phyloP scores from a whole-genome alignment of 176 grass and related monocot species.

The Musa itinerans region DNA sequence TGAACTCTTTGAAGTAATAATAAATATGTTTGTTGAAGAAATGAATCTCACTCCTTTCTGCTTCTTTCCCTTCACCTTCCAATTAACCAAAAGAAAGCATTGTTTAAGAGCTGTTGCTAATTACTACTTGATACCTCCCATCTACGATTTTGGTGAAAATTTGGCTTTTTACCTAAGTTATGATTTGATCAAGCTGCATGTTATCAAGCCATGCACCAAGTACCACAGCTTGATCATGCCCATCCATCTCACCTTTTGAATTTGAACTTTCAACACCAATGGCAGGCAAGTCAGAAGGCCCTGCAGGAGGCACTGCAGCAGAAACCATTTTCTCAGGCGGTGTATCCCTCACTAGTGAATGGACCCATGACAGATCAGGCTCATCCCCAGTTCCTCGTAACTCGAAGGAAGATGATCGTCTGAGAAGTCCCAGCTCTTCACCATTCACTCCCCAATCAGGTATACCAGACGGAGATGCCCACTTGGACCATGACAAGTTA shows the following conservation, averaged over 20 bases:
- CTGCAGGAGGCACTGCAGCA: slow-evolving; percentile 25
- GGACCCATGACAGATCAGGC: slow-evolving; percentile 81
- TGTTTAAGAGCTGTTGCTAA: slow-evolving; percentile 50
- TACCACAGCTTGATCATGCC: slow-evolving; percentile 41
- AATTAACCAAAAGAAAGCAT: slow-evolving; percentile 42
- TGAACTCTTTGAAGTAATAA: background rate
- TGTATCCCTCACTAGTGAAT: slow-evolving; percentile 69
- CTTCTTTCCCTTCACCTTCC: slow-evolving; percentile 17
- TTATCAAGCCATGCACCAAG: slow-evolving; percentile 69
- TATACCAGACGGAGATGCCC: slow-evolving; percentile 49
- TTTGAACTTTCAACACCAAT: slow-evolving; percentile 15
- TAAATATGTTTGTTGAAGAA: background rate
- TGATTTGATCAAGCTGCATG: too few species aligned
- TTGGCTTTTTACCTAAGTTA: too few species aligned
- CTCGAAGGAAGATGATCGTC: slow-evolving; percentile 67
- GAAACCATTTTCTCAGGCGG: slow-evolving; percentile 46
- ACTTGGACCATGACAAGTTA: slow-evolving; percentile 52
- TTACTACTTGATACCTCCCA: slow-evolving; percentile 27
- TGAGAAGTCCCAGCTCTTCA: slow-evolving; percentile 60
- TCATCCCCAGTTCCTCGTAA: slow-evolving; percentile 45
- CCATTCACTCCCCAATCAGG: slow-evolving; percentile 57
- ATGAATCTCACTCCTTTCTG: background rate
- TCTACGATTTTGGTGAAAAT: slow-evolving; percentile 15
- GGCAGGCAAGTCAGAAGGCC: slow-evolving; percentile 1
- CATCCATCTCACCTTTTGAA: slow-evolving; percentile 30